A percentile compares a stretch with the other conserved stretches of the same genome.
phyloP scores from a whole-genome alignment of 2,329 filamentous ascomycete genomes.

The Talaromyces albobiverticillius region DNA sequence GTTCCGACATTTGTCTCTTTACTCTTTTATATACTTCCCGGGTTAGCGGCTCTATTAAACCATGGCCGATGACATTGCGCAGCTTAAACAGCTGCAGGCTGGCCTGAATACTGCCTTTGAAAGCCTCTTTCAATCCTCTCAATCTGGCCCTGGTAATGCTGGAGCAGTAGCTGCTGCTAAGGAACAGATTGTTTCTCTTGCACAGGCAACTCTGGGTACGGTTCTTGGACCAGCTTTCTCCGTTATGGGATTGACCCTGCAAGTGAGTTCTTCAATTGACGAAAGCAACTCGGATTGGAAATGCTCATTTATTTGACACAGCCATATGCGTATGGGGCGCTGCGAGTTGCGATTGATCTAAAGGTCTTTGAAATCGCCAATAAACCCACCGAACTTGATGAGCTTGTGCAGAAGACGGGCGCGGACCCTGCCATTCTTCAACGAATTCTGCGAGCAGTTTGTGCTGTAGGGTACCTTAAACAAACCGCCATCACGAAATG shows the following conservation, averaged over 20 bases:
- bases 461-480: neutral
- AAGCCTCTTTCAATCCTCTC: neutral
- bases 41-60: neutral
- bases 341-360: neutral
- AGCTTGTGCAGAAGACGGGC: neutral
- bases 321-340: neutral
- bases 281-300: neutral
- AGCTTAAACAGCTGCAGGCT: neutral
- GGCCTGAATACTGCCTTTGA: neutral
- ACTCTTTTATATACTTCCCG: neutral
- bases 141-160: neutral
- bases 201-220: neutral
- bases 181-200: neutral
- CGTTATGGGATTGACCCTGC: neutral
- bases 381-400: neutral
- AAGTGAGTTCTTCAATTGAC: neutral
- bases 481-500: neutral
- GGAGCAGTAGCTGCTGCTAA: neutral
- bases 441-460: neutral
- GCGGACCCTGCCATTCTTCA: neutral
- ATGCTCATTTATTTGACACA: neutral
- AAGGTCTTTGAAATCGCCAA: neutral
- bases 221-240: neutral
- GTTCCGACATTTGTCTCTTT: neutral
- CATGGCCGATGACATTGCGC: neutral